Percentiles rank a stretch among this genome's conserved stretches.
Conservation (phyloP, 768 basidiomycete genomes). For the Mycena galopus region DNA sequence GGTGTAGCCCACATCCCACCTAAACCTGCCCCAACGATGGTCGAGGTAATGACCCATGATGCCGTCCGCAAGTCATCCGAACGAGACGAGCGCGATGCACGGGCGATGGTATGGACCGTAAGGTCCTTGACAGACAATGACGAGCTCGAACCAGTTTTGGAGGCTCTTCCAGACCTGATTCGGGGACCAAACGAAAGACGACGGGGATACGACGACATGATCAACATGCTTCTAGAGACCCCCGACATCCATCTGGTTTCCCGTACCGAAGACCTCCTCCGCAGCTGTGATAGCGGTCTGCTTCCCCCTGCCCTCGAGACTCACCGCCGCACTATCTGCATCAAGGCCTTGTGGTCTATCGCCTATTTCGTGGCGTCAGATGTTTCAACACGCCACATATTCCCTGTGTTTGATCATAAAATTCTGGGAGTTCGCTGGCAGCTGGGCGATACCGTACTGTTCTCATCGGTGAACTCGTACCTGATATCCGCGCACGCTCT, state of each 20-base stretch:
- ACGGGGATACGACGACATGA: background rate
- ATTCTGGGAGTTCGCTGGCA: background rate
- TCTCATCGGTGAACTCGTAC: background rate
- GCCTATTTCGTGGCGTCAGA: background rate
- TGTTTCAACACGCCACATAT: background rate
- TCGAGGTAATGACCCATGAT: background rate
- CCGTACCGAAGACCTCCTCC: background rate
- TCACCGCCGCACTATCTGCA: background rate
- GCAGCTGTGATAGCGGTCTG: too few relatives aligned
- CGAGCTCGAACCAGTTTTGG: slow-evolving; percentile 5
- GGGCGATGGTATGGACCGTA: slow-evolving; percentile 5
- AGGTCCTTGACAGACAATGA: background rate
- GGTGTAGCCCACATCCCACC: background rate
- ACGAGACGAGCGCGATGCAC: background rate
- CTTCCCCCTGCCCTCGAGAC: background rate
- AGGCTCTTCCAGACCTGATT: background rate
- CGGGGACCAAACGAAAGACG: slow-evolving; percentile 2
- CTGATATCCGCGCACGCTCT: background rate
- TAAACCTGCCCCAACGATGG: slow-evolving; percentile 1
- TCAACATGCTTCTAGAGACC: background rate
- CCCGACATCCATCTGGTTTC: background rate
- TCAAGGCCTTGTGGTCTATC: background rate
- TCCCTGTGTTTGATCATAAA: slow-evolving; percentile 1
- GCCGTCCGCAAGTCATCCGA: background rate
- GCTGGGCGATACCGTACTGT: background rate